Conservation (phyloP, 495 filamentous ascomycete genomes). For the Annulohypoxylon moriforme region DNA sequence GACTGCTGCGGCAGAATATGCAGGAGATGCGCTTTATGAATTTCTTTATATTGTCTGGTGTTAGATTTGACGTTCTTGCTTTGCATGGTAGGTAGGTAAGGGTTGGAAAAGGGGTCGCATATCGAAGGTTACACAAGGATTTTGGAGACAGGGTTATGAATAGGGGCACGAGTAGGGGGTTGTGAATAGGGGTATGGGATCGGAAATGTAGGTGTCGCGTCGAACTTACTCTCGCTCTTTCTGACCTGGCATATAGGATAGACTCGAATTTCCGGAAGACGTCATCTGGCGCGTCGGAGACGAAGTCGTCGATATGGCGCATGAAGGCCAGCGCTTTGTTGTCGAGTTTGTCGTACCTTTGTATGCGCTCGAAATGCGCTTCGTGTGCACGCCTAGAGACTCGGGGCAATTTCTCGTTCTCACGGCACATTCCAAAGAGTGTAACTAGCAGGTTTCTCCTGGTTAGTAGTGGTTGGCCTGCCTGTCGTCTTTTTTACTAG, state of each 20-base stretch:
- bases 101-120: not conserved
- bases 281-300: conserved; percentile 14
- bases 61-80: not conserved
- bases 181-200: not conserved
- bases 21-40: conserved; percentile 13
- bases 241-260: not conserved
- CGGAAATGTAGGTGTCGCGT: not conserved
- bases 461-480: not conserved
- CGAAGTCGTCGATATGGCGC: conserved; percentile 33
- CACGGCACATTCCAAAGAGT: conserved; percentile 1
- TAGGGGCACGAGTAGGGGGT: not conserved
- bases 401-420: conserved; percentile 14
- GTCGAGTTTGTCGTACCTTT: not conserved
- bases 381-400: conserved; percentile 24
- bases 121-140: not conserved
- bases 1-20: conserved; percentile 1
- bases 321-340: conserved; percentile 27
- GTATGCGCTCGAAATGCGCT: conserved; percentile 2
- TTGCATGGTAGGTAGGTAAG: too few relatives aligned
- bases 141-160: not conserved
- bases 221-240: conserved; percentile 7
- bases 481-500: not conserved
- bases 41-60: conserved; percentile 5
- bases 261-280: conserved; percentile 22
- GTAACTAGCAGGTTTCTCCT: not conserved